Conservation (phyloP, 768 basidiomycete genomes). For the Collybiopsis luxurians region DNA sequence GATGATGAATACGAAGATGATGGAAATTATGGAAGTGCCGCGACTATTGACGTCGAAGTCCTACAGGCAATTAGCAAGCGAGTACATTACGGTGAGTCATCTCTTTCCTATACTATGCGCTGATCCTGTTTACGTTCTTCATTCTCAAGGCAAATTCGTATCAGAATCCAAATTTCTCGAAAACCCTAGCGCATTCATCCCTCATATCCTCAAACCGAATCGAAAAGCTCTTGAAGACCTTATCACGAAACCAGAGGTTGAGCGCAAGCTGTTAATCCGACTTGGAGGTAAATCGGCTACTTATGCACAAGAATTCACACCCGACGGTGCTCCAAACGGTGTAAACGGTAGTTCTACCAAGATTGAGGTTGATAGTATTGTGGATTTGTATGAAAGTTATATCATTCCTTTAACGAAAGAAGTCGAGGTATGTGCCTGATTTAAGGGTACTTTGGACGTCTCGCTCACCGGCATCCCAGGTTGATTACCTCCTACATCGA, state of each 20-base stretch:
- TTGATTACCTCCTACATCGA: conserved; percentile 91
- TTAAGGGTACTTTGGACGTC: neutral
- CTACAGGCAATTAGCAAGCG: conserved; percentile 98
- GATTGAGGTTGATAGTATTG: conserved; percentile 91
- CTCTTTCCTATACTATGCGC: neutral
- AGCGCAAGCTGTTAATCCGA: conserved; percentile 76
- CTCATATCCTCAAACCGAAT: conserved; percentile 84
- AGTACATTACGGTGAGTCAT: conserved; percentile 87
- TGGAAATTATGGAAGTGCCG: conserved; percentile 96
- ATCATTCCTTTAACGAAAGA: conserved; percentile 98
- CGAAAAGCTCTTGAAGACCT: conserved; percentile 74
- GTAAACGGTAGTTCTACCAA: conserved; percentile 45
- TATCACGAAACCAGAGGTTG: conserved; percentile 98
- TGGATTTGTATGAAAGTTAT: conserved; percentile 89
- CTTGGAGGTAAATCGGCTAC: conserved; percentile 80
- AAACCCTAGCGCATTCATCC: conserved; percentile 84
- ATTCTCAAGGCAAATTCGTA: conserved; percentile 89
- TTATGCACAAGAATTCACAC: conserved; percentile 68
- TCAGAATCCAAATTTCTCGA: conserved; percentile 95
- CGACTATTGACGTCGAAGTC: conserved; percentile 92
- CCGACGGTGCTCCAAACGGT: conserved; percentile 54
- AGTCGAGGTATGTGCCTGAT: conserved; percentile 72
- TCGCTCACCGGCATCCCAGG: conserved; percentile 41
- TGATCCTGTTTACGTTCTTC: too few species aligned
- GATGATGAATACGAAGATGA: conserved; percentile 84